Conservation (phyloP, 305 asterid genomes). For the Rubia occidens region DNA sequence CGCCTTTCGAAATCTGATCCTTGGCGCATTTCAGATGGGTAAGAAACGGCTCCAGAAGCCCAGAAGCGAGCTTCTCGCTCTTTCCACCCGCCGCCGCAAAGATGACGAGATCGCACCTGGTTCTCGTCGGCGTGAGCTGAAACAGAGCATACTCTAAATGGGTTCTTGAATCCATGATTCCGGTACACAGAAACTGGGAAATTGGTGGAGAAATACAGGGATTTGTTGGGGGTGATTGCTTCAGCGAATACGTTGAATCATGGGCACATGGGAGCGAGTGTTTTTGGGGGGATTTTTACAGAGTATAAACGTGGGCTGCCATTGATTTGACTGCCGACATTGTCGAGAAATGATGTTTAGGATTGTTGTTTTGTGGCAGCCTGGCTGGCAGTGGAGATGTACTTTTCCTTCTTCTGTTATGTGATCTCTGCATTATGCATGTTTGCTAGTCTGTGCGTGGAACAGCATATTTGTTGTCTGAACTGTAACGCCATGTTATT, state of each 20-base stretch:
- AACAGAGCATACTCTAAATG: conserved; percentile 66
- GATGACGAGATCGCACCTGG: conserved; percentile 87
- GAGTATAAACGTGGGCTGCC: conserved; percentile 20
- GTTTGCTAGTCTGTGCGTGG: conserved; percentile 2
- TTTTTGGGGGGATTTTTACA: conserved; percentile 12
- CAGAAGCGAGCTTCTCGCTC: conserved; percentile 72
- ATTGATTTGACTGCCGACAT: conserved; percentile 24
- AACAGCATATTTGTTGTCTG: background rate
- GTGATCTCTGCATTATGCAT: background rate
- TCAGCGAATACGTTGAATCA: conserved; percentile 11
- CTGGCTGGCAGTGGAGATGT: background rate
- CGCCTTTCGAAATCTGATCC: conserved; percentile 76
- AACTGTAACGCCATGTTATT: too few relatives aligned
- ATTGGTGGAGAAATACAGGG: background rate
- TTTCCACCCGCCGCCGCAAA: conserved; percentile 38
- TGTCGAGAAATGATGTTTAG: background rate
- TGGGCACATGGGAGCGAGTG: conserved; percentile 32
- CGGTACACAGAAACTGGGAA: conserved; percentile 8
- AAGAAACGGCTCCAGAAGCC: conserved; percentile 64
- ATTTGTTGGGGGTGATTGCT: background rate
- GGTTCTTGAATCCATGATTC: conserved; percentile 49
- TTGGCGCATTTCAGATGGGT: conserved; percentile 62
- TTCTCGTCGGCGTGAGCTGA: conserved; percentile 80
- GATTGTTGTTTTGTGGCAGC: background rate
- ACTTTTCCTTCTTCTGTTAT: background rate